Conservation (phyloP, 2,329 filamentous ascomycete genomes). For the Microsporum audouinii region DNA sequence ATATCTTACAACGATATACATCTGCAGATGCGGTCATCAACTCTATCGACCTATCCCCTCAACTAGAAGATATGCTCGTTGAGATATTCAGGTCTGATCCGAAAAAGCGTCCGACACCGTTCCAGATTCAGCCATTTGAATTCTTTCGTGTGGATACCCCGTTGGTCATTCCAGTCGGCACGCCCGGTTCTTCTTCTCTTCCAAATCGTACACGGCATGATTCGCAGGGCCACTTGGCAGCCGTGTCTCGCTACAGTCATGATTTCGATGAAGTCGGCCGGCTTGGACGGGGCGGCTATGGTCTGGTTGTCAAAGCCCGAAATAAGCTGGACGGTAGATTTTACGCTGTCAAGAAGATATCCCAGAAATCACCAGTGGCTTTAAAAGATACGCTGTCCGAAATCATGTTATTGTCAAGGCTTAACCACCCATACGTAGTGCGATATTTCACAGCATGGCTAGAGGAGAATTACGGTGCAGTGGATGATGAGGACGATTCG, state of each 20-base stretch:
- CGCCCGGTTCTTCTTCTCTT: slow-evolving; percentile 22
- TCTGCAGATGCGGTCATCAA: slow-evolving; percentile 66
- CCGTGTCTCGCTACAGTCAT: slow-evolving; percentile 65
- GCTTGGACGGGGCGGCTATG: slow-evolving; percentile 87
- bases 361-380: slow-evolving; percentile 60
- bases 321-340: slow-evolving; percentile 89
- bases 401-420: slow-evolving; percentile 76
- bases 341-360: slow-evolving; percentile 96
- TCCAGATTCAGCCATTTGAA: slow-evolving; percentile 51
- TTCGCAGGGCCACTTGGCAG: slow-evolving; percentile 44
- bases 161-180: slow-evolving; percentile 21
- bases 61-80: slow-evolving; percentile 66
- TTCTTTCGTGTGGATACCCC: slow-evolving; percentile 34
- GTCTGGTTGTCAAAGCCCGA: slow-evolving; percentile 87
- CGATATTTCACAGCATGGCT: slow-evolving; percentile 95
- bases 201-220: slow-evolving; percentile 49
- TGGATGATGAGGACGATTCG: slow-evolving; percentile 36
- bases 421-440: slow-evolving; percentile 80
- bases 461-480: slow-evolving; percentile 49
- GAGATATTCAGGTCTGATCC: slow-evolving; percentile 77
- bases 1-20: slow-evolving; percentile 62
- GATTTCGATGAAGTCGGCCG: slow-evolving; percentile 86
- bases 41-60: slow-evolving; percentile 57
- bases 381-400: slow-evolving; percentile 60
- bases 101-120: slow-evolving; percentile 74